A percentile compares a stretch with the other conserved stretches of the same genome.
Conservation (phyloP, 805 yeast species). For the Yarrowia sp. region DNA sequence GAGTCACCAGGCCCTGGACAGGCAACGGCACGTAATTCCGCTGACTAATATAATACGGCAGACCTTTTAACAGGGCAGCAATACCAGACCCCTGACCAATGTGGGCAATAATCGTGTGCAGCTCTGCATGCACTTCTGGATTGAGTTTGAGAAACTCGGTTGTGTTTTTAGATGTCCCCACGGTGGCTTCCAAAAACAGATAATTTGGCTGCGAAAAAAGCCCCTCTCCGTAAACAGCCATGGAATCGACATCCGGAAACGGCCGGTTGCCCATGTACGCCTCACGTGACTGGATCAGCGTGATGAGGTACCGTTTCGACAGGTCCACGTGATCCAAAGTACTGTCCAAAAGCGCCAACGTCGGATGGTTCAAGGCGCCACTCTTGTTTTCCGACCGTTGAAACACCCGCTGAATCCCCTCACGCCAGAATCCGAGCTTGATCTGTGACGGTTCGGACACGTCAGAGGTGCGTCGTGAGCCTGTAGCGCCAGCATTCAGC, state of each 20-base stretch:
- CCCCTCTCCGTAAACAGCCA: constrained; percentile 83
- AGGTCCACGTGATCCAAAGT: constrained; percentile 57
- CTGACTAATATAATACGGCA: constrained; percentile 61
- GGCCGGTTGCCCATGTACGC: constrained; percentile 58
- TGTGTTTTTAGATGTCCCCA: constrained; percentile 63
- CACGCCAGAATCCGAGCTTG: constrained; percentile 79
- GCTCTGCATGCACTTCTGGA: constrained; percentile 53
- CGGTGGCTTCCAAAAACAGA: constrained; percentile 64
- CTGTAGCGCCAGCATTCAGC: constrained; percentile 59
- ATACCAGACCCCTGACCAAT: constrained; percentile 82
- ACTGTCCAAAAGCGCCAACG: constrained; percentile 67
- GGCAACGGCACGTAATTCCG: constrained; percentile 68
- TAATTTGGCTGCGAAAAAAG: constrained; percentile 76
- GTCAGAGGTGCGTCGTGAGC: constrained; percentile 46
- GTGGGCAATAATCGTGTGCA: constrained; percentile 75
- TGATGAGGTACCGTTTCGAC: constrained; percentile 63
- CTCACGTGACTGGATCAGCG: constrained; percentile 65
- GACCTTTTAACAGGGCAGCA: constrained; percentile 66
- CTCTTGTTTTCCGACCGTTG: constrained; percentile 43
- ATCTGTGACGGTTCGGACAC: constrained; percentile 50
- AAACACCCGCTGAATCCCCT: constrained; percentile 59
- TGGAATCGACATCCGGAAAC: constrained; percentile 59
- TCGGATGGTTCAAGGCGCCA: constrained; percentile 50
- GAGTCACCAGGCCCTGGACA: constrained; percentile 60
- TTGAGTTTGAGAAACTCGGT: constrained; percentile 58